These are phyloP conservation scores for Mortierella claussenii DNA, from an alignment of 192 early-diverging fungal species.

Conservation along the genomic window DNA sequence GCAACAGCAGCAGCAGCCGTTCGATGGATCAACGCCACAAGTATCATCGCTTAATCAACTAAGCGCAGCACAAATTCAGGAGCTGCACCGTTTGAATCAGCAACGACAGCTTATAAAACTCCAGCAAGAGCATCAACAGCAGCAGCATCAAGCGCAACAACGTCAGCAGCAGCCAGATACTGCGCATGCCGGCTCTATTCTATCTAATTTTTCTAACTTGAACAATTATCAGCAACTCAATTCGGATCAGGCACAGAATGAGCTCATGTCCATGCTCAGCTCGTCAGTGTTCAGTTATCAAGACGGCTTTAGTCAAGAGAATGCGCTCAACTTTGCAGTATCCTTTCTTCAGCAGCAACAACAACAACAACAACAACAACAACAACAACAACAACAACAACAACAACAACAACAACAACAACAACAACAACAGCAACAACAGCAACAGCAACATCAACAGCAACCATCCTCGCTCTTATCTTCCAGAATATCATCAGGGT, in stretches of 20 bases:
- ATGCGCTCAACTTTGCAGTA: constrained; percentile 29
- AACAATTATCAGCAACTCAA: constrained; percentile 47
- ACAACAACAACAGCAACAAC: constrained; percentile 12
- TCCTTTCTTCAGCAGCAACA: constrained; percentile 42
- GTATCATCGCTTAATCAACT: constrained; percentile 23
- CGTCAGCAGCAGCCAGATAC: constrained; percentile 20
- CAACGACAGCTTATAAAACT: constrained; percentile 37
- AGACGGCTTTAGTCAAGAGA: constrained; percentile 45
- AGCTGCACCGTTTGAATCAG: constrained; percentile 43
- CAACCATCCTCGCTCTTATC: background rate
- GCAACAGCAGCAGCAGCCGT: constrained; percentile 20
- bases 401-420: constrained; percentile 16
- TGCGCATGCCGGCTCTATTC: constrained; percentile 1
- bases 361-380: constrained; percentile 34
- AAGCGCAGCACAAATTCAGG: constrained; percentile 38
- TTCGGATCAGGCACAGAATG: constrained; percentile 40
- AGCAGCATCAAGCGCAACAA: constrained; percentile 29
- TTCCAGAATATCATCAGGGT: background rate
- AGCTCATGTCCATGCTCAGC: constrained; percentile 47
- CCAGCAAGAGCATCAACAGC: constrained; percentile 23
- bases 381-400: constrained; percentile 15
- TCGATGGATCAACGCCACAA: background rate
- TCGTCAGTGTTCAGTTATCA: constrained; percentile 35
- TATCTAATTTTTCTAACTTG: constrained; percentile 38
- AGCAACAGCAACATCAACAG: constrained; percentile 7